Percentiles rank a stretch among this genome's conserved stretches.
Evolutionary conservation across 768 basidiomycete genomes (phyloP).

Genomic region (Dacryopinax primogenitus): DNA sequence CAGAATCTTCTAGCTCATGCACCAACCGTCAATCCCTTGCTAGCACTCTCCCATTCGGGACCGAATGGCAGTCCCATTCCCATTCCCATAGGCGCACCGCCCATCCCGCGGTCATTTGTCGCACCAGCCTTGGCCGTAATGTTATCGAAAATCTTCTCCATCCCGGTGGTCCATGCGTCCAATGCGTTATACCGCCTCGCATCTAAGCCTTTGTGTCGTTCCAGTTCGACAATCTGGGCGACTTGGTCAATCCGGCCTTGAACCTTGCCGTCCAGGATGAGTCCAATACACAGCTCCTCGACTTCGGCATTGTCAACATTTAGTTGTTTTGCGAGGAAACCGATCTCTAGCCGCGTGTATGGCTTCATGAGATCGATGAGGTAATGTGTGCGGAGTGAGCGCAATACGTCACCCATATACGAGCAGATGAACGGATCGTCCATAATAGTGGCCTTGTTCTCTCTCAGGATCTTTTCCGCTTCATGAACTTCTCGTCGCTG

Average conservation of each 20-base stretch:
- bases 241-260: constrained; percentile 96
- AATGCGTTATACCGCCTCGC: background rate
- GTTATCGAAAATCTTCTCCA: constrained; percentile 7
- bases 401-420: constrained; percentile 94
- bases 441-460: constrained; percentile 91
- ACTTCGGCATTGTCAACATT: constrained; percentile 87
- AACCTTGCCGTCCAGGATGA: constrained; percentile 94
- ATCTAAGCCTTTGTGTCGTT: constrained; percentile 39
- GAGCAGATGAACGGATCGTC: constrained; percentile 84
- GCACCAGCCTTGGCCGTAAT: background rate
- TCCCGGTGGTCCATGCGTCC: background rate
- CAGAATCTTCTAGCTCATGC: background rate
- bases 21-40: background rate
- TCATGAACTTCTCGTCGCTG: constrained; percentile 90
- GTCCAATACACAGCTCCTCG: constrained; percentile 81
- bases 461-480: constrained; percentile 92
- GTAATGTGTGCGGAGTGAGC: constrained; percentile 88
- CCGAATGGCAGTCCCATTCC: constrained; percentile 1
- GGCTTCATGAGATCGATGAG: constrained; percentile 97
- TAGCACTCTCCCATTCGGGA: background rate
- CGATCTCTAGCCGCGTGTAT: constrained; percentile 84
- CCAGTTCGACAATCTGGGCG: constrained; percentile 80
- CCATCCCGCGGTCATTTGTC: constrained; percentile 4
- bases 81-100: background rate
- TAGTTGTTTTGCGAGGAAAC: constrained; percentile 94